Evolutionary conservation across 106 monocot species (phyloP), one percentile per base, ranked within the genome.

Genomic region (Phalaenopsis aphrodite): DNA sequence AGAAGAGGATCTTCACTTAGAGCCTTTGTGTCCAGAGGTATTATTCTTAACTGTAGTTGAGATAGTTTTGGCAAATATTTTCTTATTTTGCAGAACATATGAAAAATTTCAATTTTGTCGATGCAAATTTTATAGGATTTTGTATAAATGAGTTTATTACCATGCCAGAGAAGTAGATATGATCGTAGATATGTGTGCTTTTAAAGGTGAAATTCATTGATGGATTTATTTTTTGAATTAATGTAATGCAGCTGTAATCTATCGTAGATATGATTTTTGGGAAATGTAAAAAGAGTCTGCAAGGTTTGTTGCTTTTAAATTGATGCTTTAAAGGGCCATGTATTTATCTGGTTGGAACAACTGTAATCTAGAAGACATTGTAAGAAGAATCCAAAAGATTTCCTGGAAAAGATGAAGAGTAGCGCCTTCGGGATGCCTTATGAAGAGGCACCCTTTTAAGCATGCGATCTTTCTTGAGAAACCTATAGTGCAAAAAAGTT

Each of bases 1-100:
- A 18, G 89, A 99, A 87, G 78, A 86, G 72, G 84, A 55, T 18
- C 94, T 94, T 68, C 80, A 82, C 45, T 79, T 99, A 57, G 88
- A 89, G 80, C 92, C 94, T 18, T 77, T 99, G 23, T 91, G 87
- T 78, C 71, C 83, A 81, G 89, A 94, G 89, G 94, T 94, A 87
- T 47, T 76, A 43, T 17, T 69, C 69, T 14, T 5, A 4, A 16
- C 14, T 69, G 39, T 69, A 69, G 14, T 39, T 69, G 69, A 69
- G 11, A 69, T 69, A 1, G 61, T 21, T 21, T 61, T 61, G 3
- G 19, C 1, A 16, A 39, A 39, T 39, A 69, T 39, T 69, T 15
- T 69, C 14, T 69, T 39, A 0, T 12, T 38, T 69, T 39, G 12
- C 4, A 1, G 2, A 38, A 38, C 38, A 15, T 69, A 14, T 69